Percentiles rank a stretch among this genome's conserved stretches.
These are phyloP conservation scores for Imleria badia DNA, from an alignment of 768 basidiomycete species.

Conservation along the genomic window DNA sequence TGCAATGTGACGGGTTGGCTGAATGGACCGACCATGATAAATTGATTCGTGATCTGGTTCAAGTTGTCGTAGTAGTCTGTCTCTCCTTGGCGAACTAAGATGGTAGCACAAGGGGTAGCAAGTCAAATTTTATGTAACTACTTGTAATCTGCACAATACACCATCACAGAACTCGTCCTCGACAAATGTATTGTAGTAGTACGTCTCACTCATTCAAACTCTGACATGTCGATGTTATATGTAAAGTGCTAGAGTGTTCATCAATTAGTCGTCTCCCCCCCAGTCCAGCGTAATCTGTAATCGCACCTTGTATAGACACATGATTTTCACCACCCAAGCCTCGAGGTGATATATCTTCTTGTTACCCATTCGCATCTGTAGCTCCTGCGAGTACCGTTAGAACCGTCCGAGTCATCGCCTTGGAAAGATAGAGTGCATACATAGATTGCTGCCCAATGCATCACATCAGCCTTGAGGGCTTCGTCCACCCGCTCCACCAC, in stretches of 20 bases:
- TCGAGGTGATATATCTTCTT: slow-evolving; percentile 97
- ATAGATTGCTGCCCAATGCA: slow-evolving; percentile 98
- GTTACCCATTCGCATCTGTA: slow-evolving; percentile 91
- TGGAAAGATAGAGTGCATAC: slow-evolving; percentile 43
- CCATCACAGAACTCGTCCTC: no score
- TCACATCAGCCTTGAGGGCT: slow-evolving; percentile 84
- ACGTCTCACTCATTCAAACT: slow-evolving; percentile 27
- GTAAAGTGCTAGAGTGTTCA: slow-evolving; percentile 27
- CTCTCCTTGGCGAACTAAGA: no score
- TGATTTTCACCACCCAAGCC: slow-evolving; percentile 95
- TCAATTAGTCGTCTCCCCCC: neutral
- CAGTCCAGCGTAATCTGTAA: neutral
- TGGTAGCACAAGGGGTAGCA: no score
- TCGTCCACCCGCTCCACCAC: slow-evolving; percentile 90
- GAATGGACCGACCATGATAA: slow-evolving; percentile 28
- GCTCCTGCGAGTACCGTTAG: slow-evolving; percentile 56
- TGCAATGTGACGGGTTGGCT: neutral
- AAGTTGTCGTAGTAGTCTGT: neutral
- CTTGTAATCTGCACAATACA: neutral
- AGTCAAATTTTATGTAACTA: slow-evolving; percentile 1
- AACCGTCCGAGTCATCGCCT: neutral
- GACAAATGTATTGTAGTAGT: neutral
- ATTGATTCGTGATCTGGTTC: neutral
- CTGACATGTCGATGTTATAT: slow-evolving; percentile 35
- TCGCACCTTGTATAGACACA: slow-evolving; percentile 82